A percentile compares a stretch with the other conserved stretches of the same genome.
Evolutionary conservation across 2,329 filamentous ascomycete genomes (phyloP).

Genomic region (Sordariomycetes sp.): DNA sequence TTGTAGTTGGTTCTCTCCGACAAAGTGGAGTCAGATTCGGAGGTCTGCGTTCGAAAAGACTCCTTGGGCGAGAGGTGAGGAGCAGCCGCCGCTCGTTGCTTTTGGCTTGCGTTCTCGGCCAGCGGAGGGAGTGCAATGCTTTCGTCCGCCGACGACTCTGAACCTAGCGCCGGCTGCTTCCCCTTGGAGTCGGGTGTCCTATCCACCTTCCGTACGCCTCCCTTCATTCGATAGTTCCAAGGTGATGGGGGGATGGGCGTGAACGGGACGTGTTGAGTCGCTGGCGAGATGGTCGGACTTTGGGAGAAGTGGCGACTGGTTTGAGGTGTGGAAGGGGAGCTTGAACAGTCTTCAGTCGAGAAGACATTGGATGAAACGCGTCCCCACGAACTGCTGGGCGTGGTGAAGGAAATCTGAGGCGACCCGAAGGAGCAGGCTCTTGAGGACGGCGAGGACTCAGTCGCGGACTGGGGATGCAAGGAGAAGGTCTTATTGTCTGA

Average conservation of each 20-base stretch:
- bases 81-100: constrained; percentile 1
- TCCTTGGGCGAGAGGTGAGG: constrained; percentile 2
- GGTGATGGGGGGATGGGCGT: constrained; percentile 18
- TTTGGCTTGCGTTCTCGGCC: constrained; percentile 15
- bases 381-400: constrained; percentile 38
- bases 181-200: constrained; percentile 25
- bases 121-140: constrained; percentile 19
- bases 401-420: constrained; percentile 32
- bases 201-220: constrained; percentile 43
- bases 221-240: constrained; percentile 45
- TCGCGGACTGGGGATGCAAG: constrained; percentile 27
- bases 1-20: constrained; percentile 47
- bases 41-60: constrained; percentile 6
- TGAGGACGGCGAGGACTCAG: constrained; percentile 13
- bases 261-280: constrained; percentile 7
- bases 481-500: constrained; percentile 53
- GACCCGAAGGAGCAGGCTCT: constrained; percentile 24
- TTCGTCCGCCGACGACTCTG: constrained; percentile 15
- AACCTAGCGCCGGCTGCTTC: constrained; percentile 20
- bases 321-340: constrained; percentile 38
- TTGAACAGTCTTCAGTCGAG: constrained; percentile 36
- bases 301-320: constrained; percentile 23
- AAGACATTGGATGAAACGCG: constrained; percentile 33
- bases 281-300: constrained; percentile 10
- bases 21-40: constrained; percentile 28